These are phyloP conservation scores for Solioccasus polychromus DNA, from an alignment of 768 basidiomycete species.

Conservation along the genomic window DNA sequence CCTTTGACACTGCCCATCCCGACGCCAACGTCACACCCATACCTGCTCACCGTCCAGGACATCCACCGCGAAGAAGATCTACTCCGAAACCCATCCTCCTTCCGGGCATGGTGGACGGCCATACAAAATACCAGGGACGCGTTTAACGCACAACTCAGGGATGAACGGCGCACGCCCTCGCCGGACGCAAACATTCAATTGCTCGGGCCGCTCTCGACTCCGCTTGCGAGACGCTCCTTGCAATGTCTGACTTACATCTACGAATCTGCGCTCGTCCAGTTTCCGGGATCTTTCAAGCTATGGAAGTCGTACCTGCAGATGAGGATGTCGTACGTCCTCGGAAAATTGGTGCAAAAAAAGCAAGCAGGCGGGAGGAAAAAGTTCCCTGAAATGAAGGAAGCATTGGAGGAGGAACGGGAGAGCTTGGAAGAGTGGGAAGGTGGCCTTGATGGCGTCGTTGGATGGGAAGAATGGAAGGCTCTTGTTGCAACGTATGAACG, in stretches of 20 bases:
- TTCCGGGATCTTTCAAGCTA: conserved; percentile 88
- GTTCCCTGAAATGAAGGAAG: conserved; percentile 86
- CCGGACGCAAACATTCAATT: conserved; percentile 52
- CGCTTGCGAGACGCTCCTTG: conserved; percentile 68
- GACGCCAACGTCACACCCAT: conserved; percentile 71
- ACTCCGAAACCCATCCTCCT: conserved; percentile 84
- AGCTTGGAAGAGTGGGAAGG: conserved; percentile 83
- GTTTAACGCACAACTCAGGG: conserved; percentile 53
- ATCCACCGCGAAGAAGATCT: conserved; percentile 92
- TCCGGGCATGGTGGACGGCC: conserved; percentile 91
- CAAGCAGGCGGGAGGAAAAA: conserved; percentile 87
- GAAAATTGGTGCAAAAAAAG: conserved; percentile 68
- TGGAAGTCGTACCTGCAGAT: conserved; percentile 92
- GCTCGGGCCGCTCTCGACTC: conserved; percentile 78
- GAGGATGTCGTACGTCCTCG: conserved; percentile 84
- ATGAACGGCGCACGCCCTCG: conserved; percentile 45
- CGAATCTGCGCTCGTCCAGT: conserved; percentile 84
- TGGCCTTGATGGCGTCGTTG: conserved; percentile 83
- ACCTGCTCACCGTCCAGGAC: conserved; percentile 72
- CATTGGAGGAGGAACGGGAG: conserved; percentile 79
- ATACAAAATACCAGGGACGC: conserved; percentile 74
- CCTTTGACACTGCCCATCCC: conserved; percentile 87
- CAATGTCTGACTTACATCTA: conserved; percentile 91
- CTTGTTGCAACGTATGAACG: conserved; percentile 89
- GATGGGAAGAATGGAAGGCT: conserved; percentile 93